Conservation (phyloP, 345 rosid genomes). For the Cardamine resedifolia region DNA sequence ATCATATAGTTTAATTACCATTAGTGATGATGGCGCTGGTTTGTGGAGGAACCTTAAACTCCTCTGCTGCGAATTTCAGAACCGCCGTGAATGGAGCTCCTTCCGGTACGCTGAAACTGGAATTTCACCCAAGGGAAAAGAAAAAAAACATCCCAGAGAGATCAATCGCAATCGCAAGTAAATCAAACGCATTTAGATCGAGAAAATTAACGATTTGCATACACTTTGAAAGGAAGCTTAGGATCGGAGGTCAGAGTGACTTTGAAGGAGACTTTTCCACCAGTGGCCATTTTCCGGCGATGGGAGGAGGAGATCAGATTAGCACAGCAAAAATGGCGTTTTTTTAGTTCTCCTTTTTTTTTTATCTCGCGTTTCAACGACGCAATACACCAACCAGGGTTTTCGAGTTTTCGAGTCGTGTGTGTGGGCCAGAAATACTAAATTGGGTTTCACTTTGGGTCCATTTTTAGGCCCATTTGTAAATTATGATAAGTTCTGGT, state of each 20-base stretch:
- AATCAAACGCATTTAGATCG: neutral
- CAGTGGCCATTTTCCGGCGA: constrained; percentile 59
- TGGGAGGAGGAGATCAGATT: constrained; percentile 11
- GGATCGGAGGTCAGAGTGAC: constrained; percentile 98
- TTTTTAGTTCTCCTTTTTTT: neutral
- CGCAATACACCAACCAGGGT: constrained; percentile 5
- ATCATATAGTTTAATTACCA: constrained; percentile 44
- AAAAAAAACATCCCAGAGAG: neutral
- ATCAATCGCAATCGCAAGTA: neutral
- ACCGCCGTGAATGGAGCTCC: constrained; percentile 99
- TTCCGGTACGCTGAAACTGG: constrained; percentile 93
- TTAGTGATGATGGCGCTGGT: constrained; percentile 99
- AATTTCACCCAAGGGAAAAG: constrained; percentile 6
- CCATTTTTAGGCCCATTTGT: neutral
- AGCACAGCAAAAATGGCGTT: neutral
- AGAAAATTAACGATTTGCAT: neutral
- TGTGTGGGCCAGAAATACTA: neutral
- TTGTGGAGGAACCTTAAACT: constrained; percentile 97
- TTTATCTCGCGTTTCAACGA: constrained; percentile 20
- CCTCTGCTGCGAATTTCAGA: constrained; percentile 91
- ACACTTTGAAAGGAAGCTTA: constrained; percentile 99
- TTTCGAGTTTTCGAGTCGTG: neutral
- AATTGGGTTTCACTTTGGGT: neutral
- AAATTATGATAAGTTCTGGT: neutral
- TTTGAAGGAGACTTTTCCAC: constrained; percentile 92